Percentiles rank a stretch among this genome's conserved stretches.
Evolutionary conservation across 2,329 filamentous ascomycete genomes (phyloP).

Genomic region (Aspergillus felis): DNA sequence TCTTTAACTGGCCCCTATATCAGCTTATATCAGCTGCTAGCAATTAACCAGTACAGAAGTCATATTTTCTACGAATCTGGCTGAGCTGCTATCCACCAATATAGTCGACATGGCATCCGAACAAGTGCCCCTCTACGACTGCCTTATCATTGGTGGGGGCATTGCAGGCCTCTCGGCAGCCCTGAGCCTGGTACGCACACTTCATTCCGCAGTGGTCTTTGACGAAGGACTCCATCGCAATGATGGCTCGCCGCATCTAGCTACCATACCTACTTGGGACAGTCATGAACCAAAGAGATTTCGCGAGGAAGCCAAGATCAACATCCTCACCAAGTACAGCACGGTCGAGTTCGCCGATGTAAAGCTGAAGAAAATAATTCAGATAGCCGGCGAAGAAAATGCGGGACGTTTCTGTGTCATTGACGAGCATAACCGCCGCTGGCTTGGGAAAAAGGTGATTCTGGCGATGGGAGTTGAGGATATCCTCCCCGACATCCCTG

Average conservation of each 20-base stretch:
- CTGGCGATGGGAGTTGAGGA: slow-evolving; percentile 54
- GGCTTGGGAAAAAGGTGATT: slow-evolving; percentile 51
- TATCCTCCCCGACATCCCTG: slow-evolving; percentile 47
- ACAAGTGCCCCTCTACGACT: neutral
- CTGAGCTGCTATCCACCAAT: neutral
- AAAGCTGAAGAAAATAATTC: neutral
- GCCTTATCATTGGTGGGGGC: slow-evolving; percentile 41
- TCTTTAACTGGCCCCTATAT: neutral
- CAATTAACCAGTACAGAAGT: neutral
- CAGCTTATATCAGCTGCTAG: neutral
- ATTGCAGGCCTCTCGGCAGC: slow-evolving; percentile 45
- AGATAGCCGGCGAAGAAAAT: neutral
- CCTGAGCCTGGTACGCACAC: slow-evolving; percentile 35
- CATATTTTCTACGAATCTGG: neutral
- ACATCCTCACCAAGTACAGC: neutral
- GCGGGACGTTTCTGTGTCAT: slow-evolving; percentile 2
- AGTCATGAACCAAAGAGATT: slow-evolving; percentile 29
- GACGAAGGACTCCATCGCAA: slow-evolving; percentile 44
- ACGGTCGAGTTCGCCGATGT: neutral
- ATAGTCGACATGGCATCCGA: neutral
- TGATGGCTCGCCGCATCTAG: slow-evolving; percentile 41
- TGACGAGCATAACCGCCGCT: slow-evolving; percentile 43
- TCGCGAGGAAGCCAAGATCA: neutral
- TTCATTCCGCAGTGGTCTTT: slow-evolving; percentile 42
- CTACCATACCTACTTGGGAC: slow-evolving; percentile 40